These are phyloP conservation scores for Croton setiger DNA, from an alignment of 441 rosid species.

Conservation along the genomic window DNA sequence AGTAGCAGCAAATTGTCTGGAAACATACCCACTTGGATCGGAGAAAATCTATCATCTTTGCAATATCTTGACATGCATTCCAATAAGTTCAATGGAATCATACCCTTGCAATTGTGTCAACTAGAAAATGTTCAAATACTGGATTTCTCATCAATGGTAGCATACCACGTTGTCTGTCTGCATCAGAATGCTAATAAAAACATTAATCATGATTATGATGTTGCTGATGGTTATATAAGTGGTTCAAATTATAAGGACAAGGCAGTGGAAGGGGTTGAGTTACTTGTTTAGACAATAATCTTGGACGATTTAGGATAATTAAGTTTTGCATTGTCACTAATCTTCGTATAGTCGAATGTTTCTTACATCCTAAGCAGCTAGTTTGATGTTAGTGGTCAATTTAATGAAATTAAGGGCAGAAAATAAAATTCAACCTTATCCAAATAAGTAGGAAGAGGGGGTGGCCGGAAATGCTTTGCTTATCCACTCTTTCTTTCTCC, in stretches of 20 bases:
- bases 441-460: constrained; percentile 16
- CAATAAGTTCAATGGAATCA: constrained; percentile 12
- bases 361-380: no score
- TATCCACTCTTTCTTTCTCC: constrained; percentile 34
- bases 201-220: neutral
- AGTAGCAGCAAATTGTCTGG: neutral
- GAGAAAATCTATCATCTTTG: constrained; percentile 7
- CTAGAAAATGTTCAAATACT: constrained; percentile 1
- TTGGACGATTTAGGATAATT: constrained; percentile 3
- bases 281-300: neutral
- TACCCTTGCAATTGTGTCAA: constrained; percentile 5
- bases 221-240: no score
- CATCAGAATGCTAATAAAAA: neutral
- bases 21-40: constrained; percentile 9
- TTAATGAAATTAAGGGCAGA: neutral
- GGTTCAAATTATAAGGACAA: neutral
- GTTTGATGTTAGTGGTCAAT: neutral
- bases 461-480: constrained; percentile 41
- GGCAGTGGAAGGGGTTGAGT: constrained; percentile 8
- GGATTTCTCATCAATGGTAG: neutral
- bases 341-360: no score
- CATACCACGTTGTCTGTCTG: no score
- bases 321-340: no score
- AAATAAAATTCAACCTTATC: neutral
- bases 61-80: neutral